Percentiles rank a stretch among this genome's conserved stretches.
Conservation (phyloP, 176 grass and related monocot genomes). For the Puccinellia tenuiflora region DNA sequence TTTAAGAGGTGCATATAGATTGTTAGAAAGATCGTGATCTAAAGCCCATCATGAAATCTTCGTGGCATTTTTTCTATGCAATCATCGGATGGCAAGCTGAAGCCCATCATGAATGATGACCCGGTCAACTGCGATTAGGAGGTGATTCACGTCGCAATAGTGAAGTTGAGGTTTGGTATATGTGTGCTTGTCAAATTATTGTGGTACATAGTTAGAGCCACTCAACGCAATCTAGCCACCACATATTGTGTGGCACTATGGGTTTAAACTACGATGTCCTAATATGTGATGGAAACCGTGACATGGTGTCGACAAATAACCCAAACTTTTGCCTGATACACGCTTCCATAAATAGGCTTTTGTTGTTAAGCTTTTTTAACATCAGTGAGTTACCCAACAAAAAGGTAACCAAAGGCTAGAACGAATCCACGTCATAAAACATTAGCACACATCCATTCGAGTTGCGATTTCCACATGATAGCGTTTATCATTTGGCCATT, state of each 20-base stretch:
- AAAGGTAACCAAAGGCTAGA: background rate
- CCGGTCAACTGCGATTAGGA: background rate
- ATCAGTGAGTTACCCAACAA: background rate
- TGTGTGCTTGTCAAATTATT: too few relatives aligned
- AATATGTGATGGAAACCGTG: too few relatives aligned
- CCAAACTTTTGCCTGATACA: background rate
- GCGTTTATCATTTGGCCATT: background rate
- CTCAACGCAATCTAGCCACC: background rate
- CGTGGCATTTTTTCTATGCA: too few relatives aligned
- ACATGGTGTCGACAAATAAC: background rate
- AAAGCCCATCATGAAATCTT: too few relatives aligned
- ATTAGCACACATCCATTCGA: background rate
- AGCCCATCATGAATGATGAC: too few relatives aligned
- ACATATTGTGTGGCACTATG: background rate
- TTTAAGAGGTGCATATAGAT: too few relatives aligned
- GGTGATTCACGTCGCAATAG: background rate
- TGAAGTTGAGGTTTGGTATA: background rate
- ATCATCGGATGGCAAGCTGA: too few relatives aligned
- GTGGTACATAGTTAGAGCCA: too few relatives aligned
- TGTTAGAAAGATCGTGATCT: too few relatives aligned
- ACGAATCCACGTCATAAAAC: background rate
- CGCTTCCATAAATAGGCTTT: background rate
- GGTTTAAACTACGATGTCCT: background rate
- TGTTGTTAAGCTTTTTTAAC: background rate
- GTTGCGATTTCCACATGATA: background rate